phyloP scores from a whole-genome alignment of 73 alveolate species.

The Blepharisma japonicum region DNA sequence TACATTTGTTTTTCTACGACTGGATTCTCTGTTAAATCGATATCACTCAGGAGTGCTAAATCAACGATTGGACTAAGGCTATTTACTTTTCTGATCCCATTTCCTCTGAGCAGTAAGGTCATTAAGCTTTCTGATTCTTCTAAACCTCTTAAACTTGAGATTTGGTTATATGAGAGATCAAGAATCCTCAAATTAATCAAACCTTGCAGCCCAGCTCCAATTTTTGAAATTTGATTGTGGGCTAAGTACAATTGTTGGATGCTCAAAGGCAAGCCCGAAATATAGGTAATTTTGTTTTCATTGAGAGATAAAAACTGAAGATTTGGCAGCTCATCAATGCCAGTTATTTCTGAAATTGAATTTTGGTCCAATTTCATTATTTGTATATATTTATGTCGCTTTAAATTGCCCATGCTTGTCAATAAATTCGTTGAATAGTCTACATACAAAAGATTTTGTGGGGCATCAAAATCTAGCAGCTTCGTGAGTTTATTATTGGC shows the following conservation, averaged over 20 bases:
- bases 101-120: slow-evolving; percentile 3
- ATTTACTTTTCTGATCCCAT: neutral
- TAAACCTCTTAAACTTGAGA: slow-evolving; percentile 81
- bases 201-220: slow-evolving; percentile 70
- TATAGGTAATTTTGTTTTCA: slow-evolving; percentile 55
- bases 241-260: slow-evolving; percentile 74
- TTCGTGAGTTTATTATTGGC: slow-evolving; percentile 73
- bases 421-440: slow-evolving; percentile 69
- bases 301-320: slow-evolving; percentile 57
- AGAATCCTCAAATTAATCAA: slow-evolving; percentile 78
- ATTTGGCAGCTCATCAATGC: slow-evolving; percentile 70
- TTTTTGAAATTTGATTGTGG: slow-evolving; percentile 57
- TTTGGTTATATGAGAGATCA: slow-evolving; percentile 82
- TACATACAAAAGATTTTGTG: slow-evolving; percentile 75
- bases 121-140: slow-evolving; percentile 42
- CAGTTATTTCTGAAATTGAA: slow-evolving; percentile 70
- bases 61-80: slow-evolving; percentile 14
- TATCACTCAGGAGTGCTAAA: slow-evolving; percentile 27
- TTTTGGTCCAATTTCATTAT: slow-evolving; percentile 70
- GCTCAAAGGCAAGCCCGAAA: slow-evolving; percentile 49
- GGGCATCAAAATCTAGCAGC: slow-evolving; percentile 86
- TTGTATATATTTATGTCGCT: slow-evolving; percentile 63
- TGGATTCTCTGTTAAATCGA: slow-evolving; percentile 2
- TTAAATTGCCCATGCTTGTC: slow-evolving; percentile 45
- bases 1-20: slow-evolving; percentile 8